Evolutionary conservation across 106 monocot genomes (phyloP), one percentile per base, ranked within the genome.

Genomic region (Allium sativum): DNA sequence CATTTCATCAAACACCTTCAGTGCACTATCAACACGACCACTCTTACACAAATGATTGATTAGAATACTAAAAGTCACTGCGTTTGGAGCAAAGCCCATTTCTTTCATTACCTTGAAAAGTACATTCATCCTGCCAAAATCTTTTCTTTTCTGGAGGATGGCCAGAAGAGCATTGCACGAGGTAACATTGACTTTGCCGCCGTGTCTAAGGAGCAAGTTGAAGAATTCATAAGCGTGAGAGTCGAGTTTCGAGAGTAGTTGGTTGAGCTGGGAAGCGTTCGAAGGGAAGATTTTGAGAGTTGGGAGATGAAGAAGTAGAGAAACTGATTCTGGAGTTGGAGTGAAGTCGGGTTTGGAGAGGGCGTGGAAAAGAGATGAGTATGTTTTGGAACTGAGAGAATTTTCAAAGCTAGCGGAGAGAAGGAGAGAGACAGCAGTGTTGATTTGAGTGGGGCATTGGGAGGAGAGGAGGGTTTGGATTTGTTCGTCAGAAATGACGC

Each of bases 21-120:
- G 68, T 10, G 87, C 95, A 7, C 75, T 65, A 8, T 75, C 79
- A 0, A 87, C 14, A 11, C 75, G 59, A 3, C 77, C 55, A 16
- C 77, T 78, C 55, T 90, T 90, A 50, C 72, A 76, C 7, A 95
- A 67, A 21, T 71, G 68, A 46, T 90, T 84, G 67, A 95, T 68
- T 21, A 87, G 69, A 6, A 84, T 90, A 2, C 71, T 69, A 20
- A 67, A 77, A 0, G 84, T 95, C 7, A 90, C 65, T 0, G 69
- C 70, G 53, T 72, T 58, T 0, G 78, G 78, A 0, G 44, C 48
- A 2, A 79, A 51, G 18, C 75, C 79, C 60, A 71, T 54, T 7
- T 59, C 51, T 62, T 79, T 77, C 87, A 95, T 90, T 45, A 72
- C 75, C 2, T 67, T 44, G 50, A 84, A 79, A 6, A 95, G 51